Conservation (phyloP, 495 filamentous ascomycete species). For the Hypoxylon subgilvum region DNA sequence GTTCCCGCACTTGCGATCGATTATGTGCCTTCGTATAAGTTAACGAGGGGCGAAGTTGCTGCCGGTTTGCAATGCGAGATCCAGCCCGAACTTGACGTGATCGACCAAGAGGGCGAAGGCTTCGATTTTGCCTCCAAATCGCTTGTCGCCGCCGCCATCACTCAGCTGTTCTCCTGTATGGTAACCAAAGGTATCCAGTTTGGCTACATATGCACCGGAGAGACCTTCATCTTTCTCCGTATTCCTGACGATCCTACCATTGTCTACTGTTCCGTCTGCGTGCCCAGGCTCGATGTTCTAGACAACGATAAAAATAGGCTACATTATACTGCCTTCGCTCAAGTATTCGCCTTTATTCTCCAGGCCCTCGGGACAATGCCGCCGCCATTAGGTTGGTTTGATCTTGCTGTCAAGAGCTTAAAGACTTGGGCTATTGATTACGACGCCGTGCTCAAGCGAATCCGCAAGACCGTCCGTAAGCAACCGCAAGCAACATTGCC, state of each 20-base stretch:
- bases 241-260: too few relatives aligned
- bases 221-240: too few relatives aligned
- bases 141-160: too few relatives aligned
- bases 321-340: constrained; percentile 51
- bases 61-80: constrained; percentile 41
- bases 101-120: constrained; percentile 37
- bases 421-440: constrained; percentile 49
- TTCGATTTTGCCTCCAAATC: constrained; percentile 35
- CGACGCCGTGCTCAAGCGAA: constrained; percentile 44
- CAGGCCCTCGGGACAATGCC: constrained; percentile 45
- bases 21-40: constrained; percentile 55
- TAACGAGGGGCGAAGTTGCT: constrained; percentile 39
- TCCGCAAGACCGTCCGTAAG: constrained; percentile 37
- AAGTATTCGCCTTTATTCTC: constrained; percentile 57
- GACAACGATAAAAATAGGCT: too few relatives aligned
- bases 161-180: too few relatives aligned
- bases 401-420: constrained; percentile 36
- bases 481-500: constrained; percentile 31
- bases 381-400: constrained; percentile 49
- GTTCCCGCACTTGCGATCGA: constrained; percentile 45
- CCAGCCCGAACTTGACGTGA: constrained; percentile 39
- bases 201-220: too few relatives aligned
- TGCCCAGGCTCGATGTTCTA: too few relatives aligned
- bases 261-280: too few relatives aligned
- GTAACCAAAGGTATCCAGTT: too few relatives aligned